These are phyloP conservation scores for Fusarium circinatum DNA, from an alignment of 2,329 filamentous ascomycete species.

Conservation along the genomic window DNA sequence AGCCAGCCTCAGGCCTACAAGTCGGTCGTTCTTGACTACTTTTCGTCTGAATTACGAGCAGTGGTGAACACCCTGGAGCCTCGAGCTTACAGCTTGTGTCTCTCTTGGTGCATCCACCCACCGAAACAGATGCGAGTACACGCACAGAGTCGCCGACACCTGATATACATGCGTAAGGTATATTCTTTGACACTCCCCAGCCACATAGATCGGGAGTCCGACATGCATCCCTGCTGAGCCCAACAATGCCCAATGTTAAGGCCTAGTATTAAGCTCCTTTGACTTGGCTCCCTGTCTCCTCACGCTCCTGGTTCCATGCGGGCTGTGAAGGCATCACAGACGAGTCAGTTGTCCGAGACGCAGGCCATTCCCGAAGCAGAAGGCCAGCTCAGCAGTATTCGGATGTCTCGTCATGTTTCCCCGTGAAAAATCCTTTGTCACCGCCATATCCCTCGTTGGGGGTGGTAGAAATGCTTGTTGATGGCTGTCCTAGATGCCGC, in stretches of 20 bases:
- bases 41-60: conserved; percentile 29
- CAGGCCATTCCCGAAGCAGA: conserved; percentile 47
- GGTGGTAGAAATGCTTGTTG: conserved; percentile 22
- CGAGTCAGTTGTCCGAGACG: conserved; percentile 42
- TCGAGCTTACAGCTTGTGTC: conserved; percentile 29
- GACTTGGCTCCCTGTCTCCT: conserved; percentile 13
- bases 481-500: conserved; percentile 18
- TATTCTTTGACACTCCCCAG: conserved; percentile 32
- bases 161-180: conserved; percentile 32
- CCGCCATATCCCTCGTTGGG: conserved; percentile 25
- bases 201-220: conserved; percentile 31
- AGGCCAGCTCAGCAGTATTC: conserved; percentile 46
- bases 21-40: conserved; percentile 26
- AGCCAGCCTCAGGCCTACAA: conserved; percentile 26
- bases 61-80: conserved; percentile 24
- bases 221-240: conserved; percentile 38
- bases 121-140: conserved; percentile 23
- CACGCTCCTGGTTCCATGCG: conserved; percentile 40
- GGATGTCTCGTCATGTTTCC: conserved; percentile 37
- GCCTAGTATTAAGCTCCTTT: conserved; percentile 15
- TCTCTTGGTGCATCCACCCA: conserved; percentile 35
- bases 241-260: conserved; percentile 41
- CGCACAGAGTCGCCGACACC: conserved; percentile 18
- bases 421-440: conserved; percentile 34
- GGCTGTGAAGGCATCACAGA: conserved; percentile 44